Conservation (phyloP, 176 grass and related monocot genomes). For the Canna indica region DNA sequence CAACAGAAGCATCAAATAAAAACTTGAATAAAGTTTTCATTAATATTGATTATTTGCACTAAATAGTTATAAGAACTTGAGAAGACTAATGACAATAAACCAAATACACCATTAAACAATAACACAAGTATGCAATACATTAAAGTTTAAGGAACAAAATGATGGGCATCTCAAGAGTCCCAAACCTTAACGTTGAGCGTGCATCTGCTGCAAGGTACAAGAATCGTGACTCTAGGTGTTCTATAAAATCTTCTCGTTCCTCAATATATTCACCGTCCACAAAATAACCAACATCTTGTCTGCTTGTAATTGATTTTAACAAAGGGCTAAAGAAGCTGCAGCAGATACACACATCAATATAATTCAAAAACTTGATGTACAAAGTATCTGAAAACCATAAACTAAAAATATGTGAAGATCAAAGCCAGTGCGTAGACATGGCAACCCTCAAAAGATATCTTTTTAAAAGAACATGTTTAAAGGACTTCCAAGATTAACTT, state of each 20-base stretch:
- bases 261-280: slow-evolving; percentile 67
- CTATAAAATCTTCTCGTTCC: slow-evolving; percentile 79
- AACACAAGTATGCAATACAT: not conserved
- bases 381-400: not conserved
- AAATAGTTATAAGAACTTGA: not conserved
- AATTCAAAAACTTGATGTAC: not conserved
- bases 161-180: not conserved
- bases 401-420: not conserved
- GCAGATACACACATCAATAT: not conserved
- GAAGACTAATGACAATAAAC: not conserved
- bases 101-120: not conserved
- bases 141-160: not conserved
- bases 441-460: not conserved
- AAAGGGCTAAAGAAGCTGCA: slow-evolving; percentile 87
- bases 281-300: slow-evolving; percentile 27
- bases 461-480: not conserved
- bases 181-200: slow-evolving; percentile 67
- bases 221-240: slow-evolving; percentile 77
- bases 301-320: slow-evolving; percentile 75
- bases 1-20: slow-evolving; percentile 3
- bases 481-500: not conserved
- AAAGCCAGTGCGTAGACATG: not conserved
- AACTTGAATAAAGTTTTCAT: slow-evolving; percentile 7
- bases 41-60: not conserved
- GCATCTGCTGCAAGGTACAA: slow-evolving; percentile 96